Percentiles rank a stretch among this genome's conserved stretches.
These are phyloP conservation scores for Epicoccum sorghinum DNA, from an alignment of 2,329 filamentous ascomycete genomes.

Conservation along the genomic window DNA sequence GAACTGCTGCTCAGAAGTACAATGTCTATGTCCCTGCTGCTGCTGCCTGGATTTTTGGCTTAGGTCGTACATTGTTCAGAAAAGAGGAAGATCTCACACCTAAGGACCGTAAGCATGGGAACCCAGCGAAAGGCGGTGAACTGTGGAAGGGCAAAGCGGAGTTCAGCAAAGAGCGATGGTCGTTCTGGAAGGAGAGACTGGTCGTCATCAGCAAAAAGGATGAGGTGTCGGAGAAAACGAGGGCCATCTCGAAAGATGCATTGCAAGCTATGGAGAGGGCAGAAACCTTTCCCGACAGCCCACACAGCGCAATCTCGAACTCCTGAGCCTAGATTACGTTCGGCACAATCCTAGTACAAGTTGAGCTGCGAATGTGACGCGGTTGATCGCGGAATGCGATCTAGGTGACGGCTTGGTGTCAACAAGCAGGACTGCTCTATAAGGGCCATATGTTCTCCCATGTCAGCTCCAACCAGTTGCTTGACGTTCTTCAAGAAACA, in stretches of 20 bases:
- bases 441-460: too few species aligned
- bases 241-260: constrained; percentile 29
- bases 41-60: constrained; percentile 35
- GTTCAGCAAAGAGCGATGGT: constrained; percentile 42
- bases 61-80: constrained; percentile 28
- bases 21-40: constrained; percentile 39
- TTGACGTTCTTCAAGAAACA: too few species aligned
- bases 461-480: too few species aligned
- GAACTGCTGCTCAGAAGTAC: constrained; percentile 30
- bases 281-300: constrained; percentile 19
- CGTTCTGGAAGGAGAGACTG: constrained; percentile 42
- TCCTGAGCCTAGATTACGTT: too few species aligned
- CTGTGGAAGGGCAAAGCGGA: constrained; percentile 38
- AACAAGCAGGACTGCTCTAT: too few species aligned
- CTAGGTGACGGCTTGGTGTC: too few species aligned
- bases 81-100: constrained; percentile 39
- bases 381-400: too few species aligned
- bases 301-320: too few species aligned
- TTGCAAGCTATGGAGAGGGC: constrained; percentile 38
- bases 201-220: constrained; percentile 27
- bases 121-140: constrained; percentile 36
- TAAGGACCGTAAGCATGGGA: constrained; percentile 30
- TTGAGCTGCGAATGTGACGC: too few species aligned
- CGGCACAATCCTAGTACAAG: too few species aligned
- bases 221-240: constrained; percentile 30